phyloP scores from a whole-genome alignment of 768 basidiomycete genomes.

The Xerocomus brunneocitrinus region DNA sequence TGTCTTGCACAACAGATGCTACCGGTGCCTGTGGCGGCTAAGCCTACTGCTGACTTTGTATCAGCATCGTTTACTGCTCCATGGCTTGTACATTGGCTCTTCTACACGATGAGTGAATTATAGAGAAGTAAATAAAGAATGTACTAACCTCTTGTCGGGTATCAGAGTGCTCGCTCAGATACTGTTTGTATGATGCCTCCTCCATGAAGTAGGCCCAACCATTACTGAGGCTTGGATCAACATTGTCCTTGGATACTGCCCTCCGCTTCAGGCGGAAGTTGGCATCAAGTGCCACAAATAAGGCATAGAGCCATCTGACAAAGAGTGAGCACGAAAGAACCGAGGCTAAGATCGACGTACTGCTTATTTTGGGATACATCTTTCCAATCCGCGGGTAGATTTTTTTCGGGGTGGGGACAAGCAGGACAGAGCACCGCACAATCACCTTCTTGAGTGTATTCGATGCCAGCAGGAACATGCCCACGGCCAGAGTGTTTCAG shows the following conservation, averaged over 20 bases:
- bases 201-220: slow-evolving; percentile 27
- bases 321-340: too few relatives aligned
- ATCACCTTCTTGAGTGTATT: neutral
- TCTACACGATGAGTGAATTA: too few relatives aligned
- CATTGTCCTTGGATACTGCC: slow-evolving; percentile 2
- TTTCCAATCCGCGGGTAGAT: neutral
- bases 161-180: slow-evolving; percentile 1
- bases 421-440: neutral
- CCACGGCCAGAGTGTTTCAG: neutral
- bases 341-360: neutral
- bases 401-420: neutral
- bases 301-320: slow-evolving; percentile 10
- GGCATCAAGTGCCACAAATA: slow-evolving; percentile 26
- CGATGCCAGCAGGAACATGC: neutral
- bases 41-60: too few relatives aligned
- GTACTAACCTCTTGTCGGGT: neutral
- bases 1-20: too few relatives aligned
- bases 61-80: too few relatives aligned
- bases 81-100: too few relatives aligned
- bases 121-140: too few relatives aligned
- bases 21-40: too few relatives aligned
- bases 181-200: slow-evolving; percentile 13
- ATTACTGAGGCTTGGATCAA: slow-evolving; percentile 18
- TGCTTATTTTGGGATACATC: neutral
- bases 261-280: slow-evolving; percentile 27